Conservation (phyloP, 345 rosid genomes). For the Firmiana major region DNA sequence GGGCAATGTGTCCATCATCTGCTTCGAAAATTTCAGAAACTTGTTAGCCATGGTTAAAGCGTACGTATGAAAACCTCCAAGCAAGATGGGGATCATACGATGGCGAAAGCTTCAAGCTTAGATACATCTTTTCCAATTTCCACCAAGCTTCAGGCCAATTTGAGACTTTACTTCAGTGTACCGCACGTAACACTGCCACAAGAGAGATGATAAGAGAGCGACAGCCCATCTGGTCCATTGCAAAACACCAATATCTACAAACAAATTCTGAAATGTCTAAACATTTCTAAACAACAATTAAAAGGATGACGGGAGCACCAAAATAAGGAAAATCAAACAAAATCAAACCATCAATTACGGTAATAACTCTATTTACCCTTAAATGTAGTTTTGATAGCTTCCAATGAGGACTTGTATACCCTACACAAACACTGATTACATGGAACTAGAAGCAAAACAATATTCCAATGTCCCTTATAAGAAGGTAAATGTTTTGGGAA, state of each 20-base stretch:
- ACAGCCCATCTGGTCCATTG: too few relatives aligned
- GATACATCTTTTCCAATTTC: not conserved
- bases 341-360: not conserved
- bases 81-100: too few relatives aligned
- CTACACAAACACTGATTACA: not conserved
- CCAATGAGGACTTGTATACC: not conserved
- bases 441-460: not conserved
- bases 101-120: not conserved
- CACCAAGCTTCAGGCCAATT: not conserved
- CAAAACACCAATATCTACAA: too few relatives aligned
- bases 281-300: too few relatives aligned
- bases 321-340: not conserved
- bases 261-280: too few relatives aligned
- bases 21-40: not conserved
- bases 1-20: too few relatives aligned
- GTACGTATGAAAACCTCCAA: too few relatives aligned
- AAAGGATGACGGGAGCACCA: not conserved
- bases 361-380: not conserved
- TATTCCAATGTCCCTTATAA: constrained; percentile 3
- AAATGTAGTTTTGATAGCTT: constrained; percentile 1
- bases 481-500: constrained; percentile 2
- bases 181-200: too few relatives aligned
- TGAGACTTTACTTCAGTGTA: too few relatives aligned
- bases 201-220: too few relatives aligned
- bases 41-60: too few relatives aligned